Evolutionary conservation across 176 grass and related monocot species (phyloP), one percentile per base, ranked within the genome.

Genomic region (Echinochloa phyllopogon): DNA sequence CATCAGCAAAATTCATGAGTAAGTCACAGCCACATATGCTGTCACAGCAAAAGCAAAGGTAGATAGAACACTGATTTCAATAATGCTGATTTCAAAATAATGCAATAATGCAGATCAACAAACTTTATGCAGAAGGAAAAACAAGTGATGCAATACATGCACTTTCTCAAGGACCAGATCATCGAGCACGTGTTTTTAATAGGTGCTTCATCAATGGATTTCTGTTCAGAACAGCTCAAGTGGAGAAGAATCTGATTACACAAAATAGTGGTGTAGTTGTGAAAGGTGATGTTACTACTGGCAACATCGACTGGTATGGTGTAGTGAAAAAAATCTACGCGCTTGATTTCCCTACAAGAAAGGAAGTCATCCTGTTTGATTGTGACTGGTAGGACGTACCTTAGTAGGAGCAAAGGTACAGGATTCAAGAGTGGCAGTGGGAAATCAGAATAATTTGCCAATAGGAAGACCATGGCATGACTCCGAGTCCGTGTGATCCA

Each of bases 301-400:
- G 23, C 3, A 59, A 29, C 33, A 82, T 82, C 10, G 67, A 72
- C 3, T 83, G 77, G 53, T 83, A 83, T n/a, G 80, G 67, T 10
- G 53, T 82, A 0, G 21, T 82, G 2, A 70, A 53, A 10, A 82
- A 72, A n/a, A 82, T 72, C 8, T 44, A 44, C 4, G 14, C 38
- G 20, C 52, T 82, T 36, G 16, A 70, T 25, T 58, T 82, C 29
- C 13, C 14, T 2, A 4, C 1, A 0, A 3, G 38, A 12, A 57
- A 70, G 15, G 20, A 82, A 27, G 65, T 69, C 0, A 0, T 49
- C 0, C 14, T 72, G 6, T 48, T 72, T 72, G 3, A 72, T 0
- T 72, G 69, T 72, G 42, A 72, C 23, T 72, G 69, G 69, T 72
- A 27, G 3, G 43, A 72, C 4, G 23, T 72, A 4, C 69, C 43